phyloP scores from a whole-genome alignment of 768 basidiomycete genomes.

The Boletales sp. region DNA sequence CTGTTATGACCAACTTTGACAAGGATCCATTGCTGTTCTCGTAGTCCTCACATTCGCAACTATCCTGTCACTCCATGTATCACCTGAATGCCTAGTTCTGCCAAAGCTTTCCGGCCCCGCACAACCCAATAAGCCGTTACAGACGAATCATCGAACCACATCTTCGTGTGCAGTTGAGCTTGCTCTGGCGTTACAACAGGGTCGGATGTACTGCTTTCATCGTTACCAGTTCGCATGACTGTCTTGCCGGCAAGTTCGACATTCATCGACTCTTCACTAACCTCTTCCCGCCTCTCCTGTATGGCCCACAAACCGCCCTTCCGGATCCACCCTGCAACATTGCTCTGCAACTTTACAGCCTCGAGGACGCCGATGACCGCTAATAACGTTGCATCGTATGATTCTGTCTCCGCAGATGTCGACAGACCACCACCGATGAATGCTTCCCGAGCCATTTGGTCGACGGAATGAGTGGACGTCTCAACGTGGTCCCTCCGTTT shows the following conservation, averaged over 20 bases:
- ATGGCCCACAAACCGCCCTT: constrained; percentile 44
- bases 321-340: constrained; percentile 67
- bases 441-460: background rate
- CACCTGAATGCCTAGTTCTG: constrained; percentile 44
- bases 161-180: constrained; percentile 9
- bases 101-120: constrained; percentile 48
- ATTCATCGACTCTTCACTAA: background rate
- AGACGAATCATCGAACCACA: constrained; percentile 54
- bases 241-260: background rate
- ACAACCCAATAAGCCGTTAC: constrained; percentile 49
- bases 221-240: constrained; percentile 10
- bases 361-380: constrained; percentile 69
- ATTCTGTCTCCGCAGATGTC: constrained; percentile 11
- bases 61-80: constrained; percentile 39
- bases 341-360: constrained; percentile 51
- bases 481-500: constrained; percentile 2
- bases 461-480: background rate
- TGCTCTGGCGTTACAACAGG: constrained; percentile 3
- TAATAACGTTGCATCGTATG: constrained; percentile 51
- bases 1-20: too few relatives aligned
- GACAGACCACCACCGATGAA: background rate
- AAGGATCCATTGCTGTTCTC: too few relatives aligned
- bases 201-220: constrained; percentile 11
- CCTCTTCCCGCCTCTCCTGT: constrained; percentile 2
- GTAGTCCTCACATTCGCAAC: background rate